phyloP scores from a whole-genome alignment of 257 asterid species.

The Ajuga chamaepitys region DNA sequence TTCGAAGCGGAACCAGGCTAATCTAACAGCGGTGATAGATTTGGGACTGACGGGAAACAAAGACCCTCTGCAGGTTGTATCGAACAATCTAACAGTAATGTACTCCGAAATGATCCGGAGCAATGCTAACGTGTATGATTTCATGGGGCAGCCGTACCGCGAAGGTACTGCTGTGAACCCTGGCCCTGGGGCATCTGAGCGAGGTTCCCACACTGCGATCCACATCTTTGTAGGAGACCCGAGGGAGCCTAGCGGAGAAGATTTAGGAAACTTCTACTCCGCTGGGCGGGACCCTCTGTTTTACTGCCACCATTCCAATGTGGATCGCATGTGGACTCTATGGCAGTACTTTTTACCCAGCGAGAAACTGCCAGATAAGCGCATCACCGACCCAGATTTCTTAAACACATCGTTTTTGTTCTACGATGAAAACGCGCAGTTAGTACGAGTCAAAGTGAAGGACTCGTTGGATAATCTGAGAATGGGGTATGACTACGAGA shows the following conservation, averaged over 20 bases:
- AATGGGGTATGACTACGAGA: slow-evolving; percentile 37
- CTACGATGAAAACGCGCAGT: slow-evolving; percentile 42
- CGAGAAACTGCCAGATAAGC: slow-evolving; percentile 15
- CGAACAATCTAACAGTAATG: slow-evolving; percentile 25
- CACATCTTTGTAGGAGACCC: slow-evolving; percentile 36
- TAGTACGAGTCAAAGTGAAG: slow-evolving; percentile 34
- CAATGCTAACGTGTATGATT: slow-evolving; percentile 13
- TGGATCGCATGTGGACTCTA: slow-evolving; percentile 50
- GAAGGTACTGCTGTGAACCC: slow-evolving; percentile 24
- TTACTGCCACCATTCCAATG: slow-evolving; percentile 45
- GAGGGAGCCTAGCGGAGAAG: slow-evolving; percentile 16
- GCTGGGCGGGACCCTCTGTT: slow-evolving; percentile 47
- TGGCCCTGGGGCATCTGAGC: slow-evolving; percentile 32
- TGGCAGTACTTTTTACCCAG: slow-evolving; percentile 30
- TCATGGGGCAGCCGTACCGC: slow-evolving; percentile 29
- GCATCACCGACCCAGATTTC: slow-evolving; percentile 37
- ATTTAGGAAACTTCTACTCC: slow-evolving; percentile 41
- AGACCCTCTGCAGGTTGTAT: slow-evolving; percentile 12
- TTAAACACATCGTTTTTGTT: slow-evolving; percentile 39
- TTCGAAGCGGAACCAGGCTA: slow-evolving; percentile 9
- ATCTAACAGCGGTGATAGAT: slow-evolving; percentile 15
- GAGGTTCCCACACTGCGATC: slow-evolving; percentile 24
- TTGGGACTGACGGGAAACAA: slow-evolving; percentile 13
- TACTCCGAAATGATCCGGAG: slow-evolving; percentile 26
- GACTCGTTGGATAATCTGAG: slow-evolving; percentile 25